phyloP scores from a whole-genome alignment of 768 basidiomycete species.

The Rhodosporidiobolus sp. region DNA sequence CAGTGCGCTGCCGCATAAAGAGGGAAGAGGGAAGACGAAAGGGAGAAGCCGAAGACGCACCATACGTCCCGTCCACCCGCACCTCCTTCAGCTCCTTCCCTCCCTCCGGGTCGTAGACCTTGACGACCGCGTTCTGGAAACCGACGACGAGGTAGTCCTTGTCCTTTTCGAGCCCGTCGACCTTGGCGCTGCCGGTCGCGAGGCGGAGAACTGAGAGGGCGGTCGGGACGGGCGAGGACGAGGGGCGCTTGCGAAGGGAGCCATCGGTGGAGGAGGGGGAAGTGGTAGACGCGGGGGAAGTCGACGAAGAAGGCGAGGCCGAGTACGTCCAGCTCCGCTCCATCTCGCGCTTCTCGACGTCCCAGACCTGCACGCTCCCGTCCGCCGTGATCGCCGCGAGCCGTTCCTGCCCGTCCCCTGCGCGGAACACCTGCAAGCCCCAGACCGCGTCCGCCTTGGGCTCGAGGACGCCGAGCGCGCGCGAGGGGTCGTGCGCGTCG shows the following conservation, averaged over 20 bases:
- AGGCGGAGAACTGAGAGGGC: conserved; percentile 77
- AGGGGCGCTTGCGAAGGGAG: conserved; percentile 2
- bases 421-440: conserved; percentile 76
- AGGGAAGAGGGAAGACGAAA: conserved; percentile 47
- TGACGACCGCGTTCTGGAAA: conserved; percentile 81
- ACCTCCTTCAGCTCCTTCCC: conserved; percentile 67
- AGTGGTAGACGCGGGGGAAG: conserved; percentile 41
- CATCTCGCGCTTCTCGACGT: conserved; percentile 51
- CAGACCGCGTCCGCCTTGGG: conserved; percentile 96
- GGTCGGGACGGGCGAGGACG: conserved; percentile 60
- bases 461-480: conserved; percentile 72
- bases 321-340: conserved; percentile 74
- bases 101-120: conserved; percentile 84
- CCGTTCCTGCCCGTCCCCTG: conserved; percentile 59
- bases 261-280: neutral
- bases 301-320: conserved; percentile 65
- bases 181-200: neutral
- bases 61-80: conserved; percentile 55
- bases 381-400: conserved; percentile 89
- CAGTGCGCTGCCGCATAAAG: no score
- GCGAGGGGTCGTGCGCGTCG: conserved; percentile 78
- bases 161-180: conserved; percentile 65
- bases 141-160: conserved; percentile 67
- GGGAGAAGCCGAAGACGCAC: conserved; percentile 56
- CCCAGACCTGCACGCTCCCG: conserved; percentile 87